phyloP scores from a whole-genome alignment of 108 stramenopile species.

The Schizochytrium sp. region DNA sequence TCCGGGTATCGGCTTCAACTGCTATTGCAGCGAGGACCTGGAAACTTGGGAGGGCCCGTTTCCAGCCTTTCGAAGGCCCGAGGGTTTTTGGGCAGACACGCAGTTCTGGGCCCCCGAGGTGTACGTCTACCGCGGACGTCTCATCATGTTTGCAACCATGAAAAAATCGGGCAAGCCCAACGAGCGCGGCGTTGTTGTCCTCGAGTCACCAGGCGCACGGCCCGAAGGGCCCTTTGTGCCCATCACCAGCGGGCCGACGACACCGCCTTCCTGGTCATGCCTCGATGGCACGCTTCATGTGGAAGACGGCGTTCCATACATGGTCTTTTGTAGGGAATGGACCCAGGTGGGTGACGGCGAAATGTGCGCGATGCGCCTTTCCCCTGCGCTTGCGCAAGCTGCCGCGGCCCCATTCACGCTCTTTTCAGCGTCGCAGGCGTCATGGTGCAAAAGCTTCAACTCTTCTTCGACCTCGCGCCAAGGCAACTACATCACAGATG shows the following conservation, averaged over 20 bases:
- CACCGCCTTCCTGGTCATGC: background rate
- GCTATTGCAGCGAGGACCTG: background rate
- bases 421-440: background rate
- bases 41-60: background rate
- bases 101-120: background rate
- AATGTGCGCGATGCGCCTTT: background rate
- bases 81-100: background rate
- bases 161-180: background rate
- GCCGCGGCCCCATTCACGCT: background rate
- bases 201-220: background rate
- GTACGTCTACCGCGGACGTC: background rate
- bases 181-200: conserved; percentile 1
- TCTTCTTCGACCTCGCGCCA: background rate
- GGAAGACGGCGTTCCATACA: background rate
- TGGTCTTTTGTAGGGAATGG: conserved; percentile 12
- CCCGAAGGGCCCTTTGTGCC: conserved; percentile 3
- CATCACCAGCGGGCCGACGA: background rate
- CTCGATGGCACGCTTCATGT: background rate
- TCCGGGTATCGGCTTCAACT: conserved; percentile 7
- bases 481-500: conserved; percentile 9
- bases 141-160: conserved; percentile 17
- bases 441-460: background rate
- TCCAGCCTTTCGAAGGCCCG: background rate
- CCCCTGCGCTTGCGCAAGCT: background rate
- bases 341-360: conserved; percentile 12